These are phyloP conservation scores for Pyrus hybrid DNA, from an alignment of 331 rosid species.

Conservation along the genomic window DNA sequence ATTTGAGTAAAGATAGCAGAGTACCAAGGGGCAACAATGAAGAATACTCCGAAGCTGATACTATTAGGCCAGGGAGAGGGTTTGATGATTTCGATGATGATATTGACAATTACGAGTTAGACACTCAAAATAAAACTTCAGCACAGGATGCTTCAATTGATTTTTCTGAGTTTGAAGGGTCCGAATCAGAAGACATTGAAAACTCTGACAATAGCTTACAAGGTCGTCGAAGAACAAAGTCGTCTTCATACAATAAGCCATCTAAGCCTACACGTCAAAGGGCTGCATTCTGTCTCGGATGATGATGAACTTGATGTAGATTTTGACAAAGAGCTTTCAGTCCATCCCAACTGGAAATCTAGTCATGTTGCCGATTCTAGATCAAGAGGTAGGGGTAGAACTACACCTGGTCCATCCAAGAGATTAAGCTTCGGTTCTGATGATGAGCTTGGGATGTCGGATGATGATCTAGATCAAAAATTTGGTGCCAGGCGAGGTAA, in stretches of 20 bases:
- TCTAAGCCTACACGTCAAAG: slow-evolving; percentile 19
- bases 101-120: slow-evolving; percentile 81
- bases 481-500: slow-evolving; percentile 36
- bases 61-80: slow-evolving; percentile 48
- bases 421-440: slow-evolving; percentile 78
- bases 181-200: slow-evolving; percentile 42
- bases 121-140: slow-evolving; percentile 31
- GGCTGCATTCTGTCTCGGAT: slow-evolving; percentile 45
- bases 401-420: slow-evolving; percentile 35
- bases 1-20: slow-evolving; percentile 33
- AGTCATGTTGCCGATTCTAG: slow-evolving; percentile 45
- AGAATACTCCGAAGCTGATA: slow-evolving; percentile 36
- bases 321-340: slow-evolving; percentile 37
- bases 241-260: slow-evolving; percentile 26
- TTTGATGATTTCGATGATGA: slow-evolving; percentile 93
- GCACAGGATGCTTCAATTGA: slow-evolving; percentile 33
- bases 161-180: slow-evolving; percentile 51
- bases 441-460: slow-evolving; percentile 53
- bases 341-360: slow-evolving; percentile 56
- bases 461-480: slow-evolving; percentile 37
- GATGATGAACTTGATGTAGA: slow-evolving; percentile 49
- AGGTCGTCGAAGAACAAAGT: slow-evolving; percentile 12
- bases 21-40: slow-evolving; percentile 32
- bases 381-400: slow-evolving; percentile 37
- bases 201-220: slow-evolving; percentile 13